Percentiles rank a stretch among this genome's conserved stretches.
phyloP scores from a whole-genome alignment of 352 stramenopile genomes.

The Phytophthora cactorum region DNA sequence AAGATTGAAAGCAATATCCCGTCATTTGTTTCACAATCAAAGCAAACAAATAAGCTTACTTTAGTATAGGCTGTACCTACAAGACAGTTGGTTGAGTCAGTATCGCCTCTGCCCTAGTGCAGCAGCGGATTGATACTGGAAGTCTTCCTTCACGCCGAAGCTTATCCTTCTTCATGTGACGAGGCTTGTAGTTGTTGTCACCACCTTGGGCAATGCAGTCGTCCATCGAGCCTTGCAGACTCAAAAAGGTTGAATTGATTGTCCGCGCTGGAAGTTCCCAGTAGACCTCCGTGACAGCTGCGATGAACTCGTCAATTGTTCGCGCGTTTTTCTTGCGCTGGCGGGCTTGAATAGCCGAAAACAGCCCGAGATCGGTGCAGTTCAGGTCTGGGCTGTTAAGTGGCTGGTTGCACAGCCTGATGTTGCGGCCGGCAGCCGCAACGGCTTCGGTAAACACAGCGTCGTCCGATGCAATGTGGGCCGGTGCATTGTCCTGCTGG shows the following conservation, averaged over 20 bases:
- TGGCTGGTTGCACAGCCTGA: too few species aligned
- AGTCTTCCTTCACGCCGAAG: background rate
- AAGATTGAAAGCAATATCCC: background rate
- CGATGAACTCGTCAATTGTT: background rate
- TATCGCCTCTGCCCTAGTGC: too few species aligned
- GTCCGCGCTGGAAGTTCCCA: background rate
- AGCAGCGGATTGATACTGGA: background rate
- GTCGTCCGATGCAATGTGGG: too few species aligned
- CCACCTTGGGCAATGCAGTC: background rate
- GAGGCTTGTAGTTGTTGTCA: background rate
- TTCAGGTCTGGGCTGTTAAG: too few species aligned
- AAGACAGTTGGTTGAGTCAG: background rate
- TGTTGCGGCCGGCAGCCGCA: too few species aligned
- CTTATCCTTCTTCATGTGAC: background rate
- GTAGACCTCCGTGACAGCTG: background rate
- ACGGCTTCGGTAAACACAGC: too few species aligned
- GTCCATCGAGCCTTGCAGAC: background rate
- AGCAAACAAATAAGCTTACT: background rate
- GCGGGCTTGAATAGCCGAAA: too few species aligned
- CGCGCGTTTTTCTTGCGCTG: background rate
- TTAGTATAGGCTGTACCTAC: background rate
- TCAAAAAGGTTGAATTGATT: background rate
- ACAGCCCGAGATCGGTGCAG: too few species aligned
- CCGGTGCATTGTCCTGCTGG: too few species aligned
- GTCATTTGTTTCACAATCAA: background rate